Conservation (phyloP, 768 basidiomycete genomes). For the Tulasnella sp. region DNA sequence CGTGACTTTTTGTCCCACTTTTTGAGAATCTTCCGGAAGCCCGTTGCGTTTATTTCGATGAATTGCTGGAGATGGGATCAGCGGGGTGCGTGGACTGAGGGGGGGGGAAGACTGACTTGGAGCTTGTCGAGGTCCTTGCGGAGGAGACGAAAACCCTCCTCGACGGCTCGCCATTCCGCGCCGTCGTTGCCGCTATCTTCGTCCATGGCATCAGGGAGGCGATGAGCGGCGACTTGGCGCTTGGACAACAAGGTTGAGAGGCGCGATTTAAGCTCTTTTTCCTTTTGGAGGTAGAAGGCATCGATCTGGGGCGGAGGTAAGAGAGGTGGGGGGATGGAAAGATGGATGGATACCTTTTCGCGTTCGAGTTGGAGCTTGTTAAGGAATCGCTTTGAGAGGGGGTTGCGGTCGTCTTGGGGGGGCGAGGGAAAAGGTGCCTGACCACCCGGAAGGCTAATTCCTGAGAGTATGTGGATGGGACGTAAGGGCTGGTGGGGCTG, state of each 20-base stretch:
- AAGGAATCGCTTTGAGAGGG: constrained; percentile 91
- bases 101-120: constrained; percentile 45
- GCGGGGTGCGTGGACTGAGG: constrained; percentile 19
- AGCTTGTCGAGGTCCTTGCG: constrained; percentile 91
- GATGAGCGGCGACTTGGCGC: constrained; percentile 67
- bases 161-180: constrained; percentile 90
- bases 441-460: constrained; percentile 31
- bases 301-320: constrained; percentile 97
- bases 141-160: constrained; percentile 89
- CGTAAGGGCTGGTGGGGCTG: constrained; percentile 8
- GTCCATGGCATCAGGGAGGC: constrained; percentile 55
- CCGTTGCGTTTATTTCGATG: constrained; percentile 92
- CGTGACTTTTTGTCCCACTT: constrained; percentile 97
- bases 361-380: constrained; percentile 96
- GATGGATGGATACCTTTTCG: constrained; percentile 56
- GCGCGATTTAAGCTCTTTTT: constrained; percentile 83
- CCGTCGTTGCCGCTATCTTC: constrained; percentile 42
- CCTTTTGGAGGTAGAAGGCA: constrained; percentile 92
- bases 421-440: constrained; percentile 35
- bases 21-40: constrained; percentile 93
- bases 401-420: constrained; percentile 60
- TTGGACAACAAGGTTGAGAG: constrained; percentile 90
- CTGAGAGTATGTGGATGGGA: constrained; percentile 15
- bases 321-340: too few relatives aligned
- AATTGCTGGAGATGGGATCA: constrained; percentile 53